Evolutionary conservation across 306 rosid genomes (phyloP).

Genomic region (Quercus bicolor): DNA sequence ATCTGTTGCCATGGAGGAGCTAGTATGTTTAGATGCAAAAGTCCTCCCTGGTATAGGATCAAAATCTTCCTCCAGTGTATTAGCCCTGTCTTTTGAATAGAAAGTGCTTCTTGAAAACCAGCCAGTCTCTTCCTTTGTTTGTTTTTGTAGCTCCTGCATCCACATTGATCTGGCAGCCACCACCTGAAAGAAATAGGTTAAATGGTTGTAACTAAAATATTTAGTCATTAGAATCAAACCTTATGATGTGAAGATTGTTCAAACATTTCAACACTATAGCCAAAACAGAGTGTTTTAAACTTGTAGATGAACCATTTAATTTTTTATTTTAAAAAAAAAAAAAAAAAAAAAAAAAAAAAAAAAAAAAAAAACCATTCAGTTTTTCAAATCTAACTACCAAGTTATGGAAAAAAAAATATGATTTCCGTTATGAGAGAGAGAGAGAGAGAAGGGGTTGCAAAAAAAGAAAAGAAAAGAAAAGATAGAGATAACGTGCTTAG

Average conservation of each 20-base stretch:
- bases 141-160: constrained; percentile 93
- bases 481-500: too few species aligned
- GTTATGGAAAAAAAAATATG: too few species aligned
- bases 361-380: too few species aligned
- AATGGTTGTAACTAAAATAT: constrained; percentile 5
- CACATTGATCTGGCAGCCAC: constrained; percentile 82
- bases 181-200: constrained; percentile 49
- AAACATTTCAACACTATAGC: neutral
- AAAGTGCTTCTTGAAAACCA: constrained; percentile 45
- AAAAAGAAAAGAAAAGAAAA: too few species aligned
- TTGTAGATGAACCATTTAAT: neutral
- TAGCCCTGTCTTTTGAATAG: constrained; percentile 36
- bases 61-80: constrained; percentile 36
- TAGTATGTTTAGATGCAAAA: constrained; percentile 32
- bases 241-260: neutral
- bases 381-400: too few species aligned
- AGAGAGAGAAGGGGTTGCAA: too few species aligned
- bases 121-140: constrained; percentile 48
- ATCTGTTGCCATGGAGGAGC: constrained; percentile 36
- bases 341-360: too few species aligned
- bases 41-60: constrained; percentile 29
- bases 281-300: neutral
- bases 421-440: too few species aligned
- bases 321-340: neutral
- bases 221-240: neutral